Conservation (phyloP, 2,329 filamentous ascomycete genomes). For the Apiospora pterosperma region DNA sequence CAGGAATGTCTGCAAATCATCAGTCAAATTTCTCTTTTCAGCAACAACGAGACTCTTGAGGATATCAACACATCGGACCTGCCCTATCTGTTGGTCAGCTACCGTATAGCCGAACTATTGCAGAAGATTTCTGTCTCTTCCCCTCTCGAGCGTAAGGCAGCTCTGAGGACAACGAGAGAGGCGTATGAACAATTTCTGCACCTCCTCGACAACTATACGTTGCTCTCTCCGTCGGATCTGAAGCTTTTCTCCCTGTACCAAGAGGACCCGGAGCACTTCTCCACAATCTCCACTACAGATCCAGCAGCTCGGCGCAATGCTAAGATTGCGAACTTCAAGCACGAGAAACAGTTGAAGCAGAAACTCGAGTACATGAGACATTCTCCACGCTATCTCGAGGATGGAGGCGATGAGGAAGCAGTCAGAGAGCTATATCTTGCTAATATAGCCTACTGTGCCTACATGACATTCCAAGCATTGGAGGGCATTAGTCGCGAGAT, state of each 20-base stretch:
- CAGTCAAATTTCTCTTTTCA: conserved; percentile 76
- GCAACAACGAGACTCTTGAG: conserved; percentile 82
- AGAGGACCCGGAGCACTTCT: conserved; percentile 70
- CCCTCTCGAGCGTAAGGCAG: conserved; percentile 54
- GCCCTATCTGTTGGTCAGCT: conserved; percentile 78
- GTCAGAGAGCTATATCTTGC: conserved; percentile 76
- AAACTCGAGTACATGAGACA: conserved; percentile 63
- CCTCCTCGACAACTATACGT: conserved; percentile 72
- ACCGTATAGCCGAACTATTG: conserved; percentile 75
- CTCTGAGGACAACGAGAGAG: conserved; percentile 61
- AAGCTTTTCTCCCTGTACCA: conserved; percentile 70
- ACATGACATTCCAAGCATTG: conserved; percentile 82
- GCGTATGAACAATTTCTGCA: conserved; percentile 78
- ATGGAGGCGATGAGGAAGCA: conserved; percentile 81
- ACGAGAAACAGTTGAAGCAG: conserved; percentile 80
- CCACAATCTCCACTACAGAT: conserved; percentile 59
- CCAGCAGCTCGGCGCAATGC: conserved; percentile 69
- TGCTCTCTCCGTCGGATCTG: conserved; percentile 63
- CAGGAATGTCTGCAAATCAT: conserved; percentile 69
- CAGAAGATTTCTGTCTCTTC: conserved; percentile 59
- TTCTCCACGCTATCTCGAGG: conserved; percentile 36
- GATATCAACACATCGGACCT: conserved; percentile 83
- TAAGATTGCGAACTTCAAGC: conserved; percentile 81
- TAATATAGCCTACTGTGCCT: conserved; percentile 67
- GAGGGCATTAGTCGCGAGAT: conserved; percentile 83